Evolutionary conservation across 2,329 filamentous ascomycete genomes (phyloP).

Genomic region (Penicillium palitans): DNA sequence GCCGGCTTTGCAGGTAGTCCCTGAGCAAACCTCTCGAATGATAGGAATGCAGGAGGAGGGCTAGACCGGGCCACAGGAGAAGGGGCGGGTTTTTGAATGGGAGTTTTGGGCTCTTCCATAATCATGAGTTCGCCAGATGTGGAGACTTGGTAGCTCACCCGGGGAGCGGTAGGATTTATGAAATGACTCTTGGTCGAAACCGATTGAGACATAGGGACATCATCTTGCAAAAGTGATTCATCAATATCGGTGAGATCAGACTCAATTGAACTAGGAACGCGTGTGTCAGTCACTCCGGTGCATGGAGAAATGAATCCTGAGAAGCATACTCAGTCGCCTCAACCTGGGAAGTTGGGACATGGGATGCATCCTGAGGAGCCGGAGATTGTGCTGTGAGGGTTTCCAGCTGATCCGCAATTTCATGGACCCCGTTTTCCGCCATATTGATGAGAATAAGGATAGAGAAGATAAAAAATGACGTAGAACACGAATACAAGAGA

Average conservation of each 20-base stretch:
- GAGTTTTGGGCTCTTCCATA: neutral
- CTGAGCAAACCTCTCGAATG: neutral
- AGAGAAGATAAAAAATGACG: neutral
- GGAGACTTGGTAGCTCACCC: neutral
- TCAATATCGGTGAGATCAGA: neutral
- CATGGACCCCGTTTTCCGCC: neutral
- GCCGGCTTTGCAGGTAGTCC: neutral
- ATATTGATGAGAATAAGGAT: neutral
- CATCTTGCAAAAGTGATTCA: neutral
- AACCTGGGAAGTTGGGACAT: neutral
- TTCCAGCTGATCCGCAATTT: neutral
- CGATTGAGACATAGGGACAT: neutral
- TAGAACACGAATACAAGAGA: neutral
- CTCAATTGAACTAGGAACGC: neutral
- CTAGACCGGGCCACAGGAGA: neutral
- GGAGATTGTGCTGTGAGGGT: neutral
- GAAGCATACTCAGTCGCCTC: neutral
- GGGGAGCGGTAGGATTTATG: neutral
- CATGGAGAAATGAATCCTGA: neutral
- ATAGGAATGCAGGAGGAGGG: neutral
- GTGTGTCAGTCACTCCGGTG: neutral
- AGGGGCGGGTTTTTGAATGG: too few species aligned
- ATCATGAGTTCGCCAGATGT: neutral
- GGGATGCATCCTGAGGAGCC: neutral
- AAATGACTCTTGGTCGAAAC: neutral